A percentile compares a stretch with the other conserved stretches of the same genome.
These are phyloP conservation scores for Clonostachys rosea DNA, from an alignment of 2,329 filamentous ascomycete genomes.

Conservation along the genomic window DNA sequence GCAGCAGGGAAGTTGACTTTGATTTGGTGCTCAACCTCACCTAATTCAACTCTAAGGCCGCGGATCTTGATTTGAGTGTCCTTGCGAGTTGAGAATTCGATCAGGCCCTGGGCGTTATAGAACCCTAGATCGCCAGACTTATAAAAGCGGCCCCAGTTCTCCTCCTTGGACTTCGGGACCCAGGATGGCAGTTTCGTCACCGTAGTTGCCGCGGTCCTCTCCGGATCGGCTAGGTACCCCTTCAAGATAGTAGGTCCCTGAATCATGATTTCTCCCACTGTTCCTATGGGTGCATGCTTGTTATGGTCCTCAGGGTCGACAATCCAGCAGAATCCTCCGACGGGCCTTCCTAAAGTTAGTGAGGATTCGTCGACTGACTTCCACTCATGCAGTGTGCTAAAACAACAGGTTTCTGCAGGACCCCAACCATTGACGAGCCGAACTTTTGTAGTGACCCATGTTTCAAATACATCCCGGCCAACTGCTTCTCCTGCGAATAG, in stretches of 20 bases:
- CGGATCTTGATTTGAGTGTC: conserved; percentile 36
- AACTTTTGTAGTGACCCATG: background rate
- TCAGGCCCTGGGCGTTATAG: background rate
- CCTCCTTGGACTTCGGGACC: no score
- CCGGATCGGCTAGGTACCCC: background rate
- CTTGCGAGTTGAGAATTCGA: conserved; percentile 12
- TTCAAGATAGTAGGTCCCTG: background rate
- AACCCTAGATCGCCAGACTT: conserved; percentile 5
- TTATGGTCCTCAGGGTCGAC: background rate
- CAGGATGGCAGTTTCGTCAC: no score
- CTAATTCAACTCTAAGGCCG: conserved; percentile 44
- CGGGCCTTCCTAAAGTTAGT: background rate
- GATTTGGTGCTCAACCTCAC: conserved; percentile 4
- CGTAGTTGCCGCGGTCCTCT: background rate
- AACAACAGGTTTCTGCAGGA: background rate
- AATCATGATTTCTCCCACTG: background rate
- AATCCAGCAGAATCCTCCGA: background rate
- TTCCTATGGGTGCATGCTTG: background rate
- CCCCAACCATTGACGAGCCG: background rate
- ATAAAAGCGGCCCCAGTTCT: conserved; percentile 5
- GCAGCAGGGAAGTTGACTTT: background rate
- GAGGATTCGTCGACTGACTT: background rate
- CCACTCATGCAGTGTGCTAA: background rate
- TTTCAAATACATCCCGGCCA: background rate
- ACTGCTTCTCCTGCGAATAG: background rate